These are phyloP conservation scores for Tolypocladium cylindrosporum DNA, from an alignment of 2,329 filamentous ascomycete species.

Conservation along the genomic window DNA sequence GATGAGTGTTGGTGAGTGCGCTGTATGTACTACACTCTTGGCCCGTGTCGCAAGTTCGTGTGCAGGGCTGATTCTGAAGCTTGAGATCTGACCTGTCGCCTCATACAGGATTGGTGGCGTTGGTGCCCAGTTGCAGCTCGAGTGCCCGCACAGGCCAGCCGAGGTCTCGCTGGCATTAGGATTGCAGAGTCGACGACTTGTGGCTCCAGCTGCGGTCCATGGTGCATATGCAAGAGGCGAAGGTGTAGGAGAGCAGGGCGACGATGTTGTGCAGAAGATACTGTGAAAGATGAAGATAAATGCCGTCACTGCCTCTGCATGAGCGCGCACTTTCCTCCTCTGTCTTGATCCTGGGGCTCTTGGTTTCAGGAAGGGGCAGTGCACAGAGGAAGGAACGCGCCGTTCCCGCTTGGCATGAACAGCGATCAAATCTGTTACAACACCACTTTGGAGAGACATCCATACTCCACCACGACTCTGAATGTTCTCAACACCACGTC, in stretches of 20 bases:
- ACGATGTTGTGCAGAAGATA: too few species aligned
- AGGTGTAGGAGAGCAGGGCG: background rate
- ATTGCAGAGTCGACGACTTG: background rate
- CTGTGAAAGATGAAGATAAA: too few species aligned
- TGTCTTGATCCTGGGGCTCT: too few species aligned
- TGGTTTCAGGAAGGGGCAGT: too few species aligned
- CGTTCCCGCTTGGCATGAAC: background rate
- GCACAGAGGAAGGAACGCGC: too few species aligned
- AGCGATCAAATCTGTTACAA: background rate
- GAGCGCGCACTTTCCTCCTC: too few species aligned
- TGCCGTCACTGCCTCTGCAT: too few species aligned
- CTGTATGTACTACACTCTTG: background rate
- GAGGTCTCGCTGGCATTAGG: background rate
- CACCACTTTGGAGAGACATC: background rate
- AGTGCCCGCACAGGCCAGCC: background rate
- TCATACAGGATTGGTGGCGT: background rate
- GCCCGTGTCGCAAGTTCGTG: background rate
- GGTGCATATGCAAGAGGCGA: background rate
- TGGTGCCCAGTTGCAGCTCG: background rate
- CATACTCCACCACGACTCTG: background rate
- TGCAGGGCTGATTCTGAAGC: background rate
- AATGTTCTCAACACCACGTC: background rate
- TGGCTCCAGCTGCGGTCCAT: too few species aligned
- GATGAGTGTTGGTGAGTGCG: background rate
- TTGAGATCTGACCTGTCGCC: background rate